Percentiles rank a stretch among this genome's conserved stretches.
Conservation (phyloP, 2,329 filamentous ascomycete genomes). For the Diaporthe sp. region DNA sequence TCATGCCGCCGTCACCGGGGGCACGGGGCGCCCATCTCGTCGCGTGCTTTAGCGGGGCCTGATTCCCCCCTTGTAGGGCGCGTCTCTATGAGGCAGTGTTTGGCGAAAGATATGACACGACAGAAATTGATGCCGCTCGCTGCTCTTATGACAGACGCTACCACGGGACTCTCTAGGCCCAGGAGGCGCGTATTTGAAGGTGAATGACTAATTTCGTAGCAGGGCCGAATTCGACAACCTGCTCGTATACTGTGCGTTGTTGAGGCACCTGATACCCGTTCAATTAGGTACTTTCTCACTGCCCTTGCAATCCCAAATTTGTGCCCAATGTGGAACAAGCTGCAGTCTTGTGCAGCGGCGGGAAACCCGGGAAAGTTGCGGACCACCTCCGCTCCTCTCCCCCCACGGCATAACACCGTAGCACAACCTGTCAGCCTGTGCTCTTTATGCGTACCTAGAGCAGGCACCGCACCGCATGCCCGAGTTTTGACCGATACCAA, state of each 20-base stretch:
- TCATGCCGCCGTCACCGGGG: conserved; percentile 25
- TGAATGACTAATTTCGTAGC: not conserved
- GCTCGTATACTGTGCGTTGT: not conserved
- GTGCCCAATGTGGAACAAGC: conserved; percentile 23
- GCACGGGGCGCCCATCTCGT: conserved; percentile 26
- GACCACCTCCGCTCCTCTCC: not conserved
- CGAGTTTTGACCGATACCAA: conserved; percentile 15
- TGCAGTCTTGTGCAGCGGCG: conserved; percentile 17
- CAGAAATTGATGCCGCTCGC: not conserved
- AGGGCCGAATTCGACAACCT: not conserved
- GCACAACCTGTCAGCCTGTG: conserved; percentile 15
- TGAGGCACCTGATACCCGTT: not conserved
- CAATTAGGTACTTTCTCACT: not conserved
- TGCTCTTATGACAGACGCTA: conserved; percentile 1
- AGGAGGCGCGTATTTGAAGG: not conserved
- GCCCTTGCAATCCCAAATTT: conserved; percentile 14
- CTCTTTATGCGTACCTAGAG: conserved; percentile 1
- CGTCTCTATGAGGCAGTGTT: conserved; percentile 20
- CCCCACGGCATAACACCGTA: not conserved
- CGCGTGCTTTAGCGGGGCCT: conserved; percentile 19
- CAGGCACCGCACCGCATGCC: conserved; percentile 7
- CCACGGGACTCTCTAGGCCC: not conserved
- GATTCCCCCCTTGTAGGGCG: conserved; percentile 20
- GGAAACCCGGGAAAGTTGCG: conserved; percentile 22
- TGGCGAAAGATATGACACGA: conserved; percentile 22